These are phyloP conservation scores for Dichotomopilus funicola DNA, from an alignment of 2,329 filamentous ascomycete species.

Conservation along the genomic window DNA sequence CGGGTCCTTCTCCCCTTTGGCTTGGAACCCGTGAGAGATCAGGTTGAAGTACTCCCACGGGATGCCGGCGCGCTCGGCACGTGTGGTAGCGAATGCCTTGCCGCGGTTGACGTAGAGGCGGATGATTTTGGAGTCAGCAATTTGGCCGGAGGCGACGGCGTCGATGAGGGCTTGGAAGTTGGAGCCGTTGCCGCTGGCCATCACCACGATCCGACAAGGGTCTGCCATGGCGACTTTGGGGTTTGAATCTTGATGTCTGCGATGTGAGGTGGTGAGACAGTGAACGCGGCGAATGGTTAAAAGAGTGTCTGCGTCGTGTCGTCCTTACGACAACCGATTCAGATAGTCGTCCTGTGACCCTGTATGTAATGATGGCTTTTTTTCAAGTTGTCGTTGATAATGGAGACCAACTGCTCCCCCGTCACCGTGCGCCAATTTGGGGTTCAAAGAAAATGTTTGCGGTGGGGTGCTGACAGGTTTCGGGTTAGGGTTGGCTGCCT, in stretches of 20 bases:
- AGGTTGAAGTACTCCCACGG: constrained; percentile 78
- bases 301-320: too few species aligned
- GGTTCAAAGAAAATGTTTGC: constrained; percentile 6
- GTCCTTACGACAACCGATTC: too few species aligned
- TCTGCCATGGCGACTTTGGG: constrained; percentile 10
- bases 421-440: constrained; percentile 12
- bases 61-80: constrained; percentile 48
- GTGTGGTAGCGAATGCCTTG: constrained; percentile 39
- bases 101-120: constrained; percentile 44
- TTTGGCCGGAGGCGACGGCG: constrained; percentile 34
- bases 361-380: too few species aligned
- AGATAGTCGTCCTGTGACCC: too few species aligned
- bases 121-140: constrained; percentile 39
- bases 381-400: too few species aligned
- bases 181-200: constrained; percentile 67
- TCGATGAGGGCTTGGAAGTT: constrained; percentile 71
- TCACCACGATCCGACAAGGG: constrained; percentile 53
- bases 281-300: too few species aligned
- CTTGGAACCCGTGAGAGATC: constrained; percentile 59
- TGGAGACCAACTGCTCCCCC: too few species aligned
- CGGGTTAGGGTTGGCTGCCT: constrained; percentile 7
- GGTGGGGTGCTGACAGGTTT: neutral
- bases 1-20: constrained; percentile 55
- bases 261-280: too few species aligned
- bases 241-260: neutral